Conservation (phyloP, 2,329 filamentous ascomycete species). For the Botrytis sinoallii region DNA sequence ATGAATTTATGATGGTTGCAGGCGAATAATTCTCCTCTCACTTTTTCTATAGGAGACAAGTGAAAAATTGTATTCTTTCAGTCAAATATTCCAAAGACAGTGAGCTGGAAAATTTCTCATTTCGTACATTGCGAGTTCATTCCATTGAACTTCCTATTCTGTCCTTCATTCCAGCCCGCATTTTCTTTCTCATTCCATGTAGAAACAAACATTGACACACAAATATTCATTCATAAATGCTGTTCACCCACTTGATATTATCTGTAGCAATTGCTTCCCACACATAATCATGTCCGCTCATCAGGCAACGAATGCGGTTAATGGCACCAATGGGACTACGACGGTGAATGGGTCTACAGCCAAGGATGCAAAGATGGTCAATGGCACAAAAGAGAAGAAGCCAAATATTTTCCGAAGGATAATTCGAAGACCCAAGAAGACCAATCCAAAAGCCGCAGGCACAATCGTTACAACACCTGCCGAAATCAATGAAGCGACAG, state of each 20-base stretch:
- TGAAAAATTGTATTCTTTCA: background rate
- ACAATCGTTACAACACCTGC: conserved; percentile 1
- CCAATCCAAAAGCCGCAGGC: too few species aligned
- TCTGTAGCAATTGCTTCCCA: background rate
- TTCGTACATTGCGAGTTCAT: background rate
- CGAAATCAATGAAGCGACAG: conserved; percentile 15
- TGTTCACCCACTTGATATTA: background rate
- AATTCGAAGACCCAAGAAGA: conserved; percentile 9
- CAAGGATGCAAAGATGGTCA: background rate
- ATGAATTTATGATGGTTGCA: background rate
- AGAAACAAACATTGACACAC: conserved; percentile 11
- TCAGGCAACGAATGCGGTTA: background rate
- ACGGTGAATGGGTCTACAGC: background rate
- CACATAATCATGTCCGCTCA: conserved; percentile 7
- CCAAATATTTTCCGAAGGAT: conserved; percentile 11
- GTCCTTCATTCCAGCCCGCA: conserved; percentile 16
- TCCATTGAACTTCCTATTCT: conserved; percentile 1
- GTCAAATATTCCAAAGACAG: background rate
- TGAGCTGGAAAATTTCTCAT: background rate
- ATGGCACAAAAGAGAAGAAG: background rate
- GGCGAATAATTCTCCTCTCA: background rate
- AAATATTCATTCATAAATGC: background rate
- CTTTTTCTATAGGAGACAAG: background rate
- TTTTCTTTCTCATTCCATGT: conserved; percentile 4
- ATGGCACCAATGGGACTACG: background rate